Conservation (phyloP, 441 rosid species). For the Omphalea diandra region DNA sequence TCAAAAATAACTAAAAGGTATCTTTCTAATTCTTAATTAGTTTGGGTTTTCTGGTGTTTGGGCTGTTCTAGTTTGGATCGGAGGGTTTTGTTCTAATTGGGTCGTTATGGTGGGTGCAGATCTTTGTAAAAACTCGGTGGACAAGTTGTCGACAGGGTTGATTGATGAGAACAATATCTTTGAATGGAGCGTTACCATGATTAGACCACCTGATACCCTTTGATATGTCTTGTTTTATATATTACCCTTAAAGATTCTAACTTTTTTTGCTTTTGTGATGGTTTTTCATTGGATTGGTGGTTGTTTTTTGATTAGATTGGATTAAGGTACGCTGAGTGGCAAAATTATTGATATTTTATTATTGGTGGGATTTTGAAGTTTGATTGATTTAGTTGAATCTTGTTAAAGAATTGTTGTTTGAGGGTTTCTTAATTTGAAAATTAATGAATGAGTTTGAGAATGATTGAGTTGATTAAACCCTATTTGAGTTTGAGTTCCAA, state of each 20-base stretch:
- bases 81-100: constrained; percentile 11
- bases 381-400: constrained; percentile 3
- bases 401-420: background rate
- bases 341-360: background rate
- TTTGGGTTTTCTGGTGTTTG: background rate
- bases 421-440: background rate
- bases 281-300: constrained; percentile 8
- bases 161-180: constrained; percentile 64
- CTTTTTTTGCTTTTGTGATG: background rate
- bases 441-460: background rate
- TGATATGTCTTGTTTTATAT: constrained; percentile 33
- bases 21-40: background rate
- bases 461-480: background rate
- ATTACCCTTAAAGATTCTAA: constrained; percentile 1
- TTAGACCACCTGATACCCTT: constrained; percentile 63
- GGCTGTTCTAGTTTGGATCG: constrained; percentile 8
- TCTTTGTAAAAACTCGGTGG: constrained; percentile 69
- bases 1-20: constrained; percentile 80
- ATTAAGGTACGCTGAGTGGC: background rate
- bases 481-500: background rate
- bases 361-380: background rate
- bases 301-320: no score
- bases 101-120: constrained; percentile 42
- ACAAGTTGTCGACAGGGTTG: constrained; percentile 69
- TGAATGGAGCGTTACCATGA: constrained; percentile 66